Base-by-base conservation (phyloP, 805 yeast genomes). In the Grigorovia transvaalensis region DNA sequence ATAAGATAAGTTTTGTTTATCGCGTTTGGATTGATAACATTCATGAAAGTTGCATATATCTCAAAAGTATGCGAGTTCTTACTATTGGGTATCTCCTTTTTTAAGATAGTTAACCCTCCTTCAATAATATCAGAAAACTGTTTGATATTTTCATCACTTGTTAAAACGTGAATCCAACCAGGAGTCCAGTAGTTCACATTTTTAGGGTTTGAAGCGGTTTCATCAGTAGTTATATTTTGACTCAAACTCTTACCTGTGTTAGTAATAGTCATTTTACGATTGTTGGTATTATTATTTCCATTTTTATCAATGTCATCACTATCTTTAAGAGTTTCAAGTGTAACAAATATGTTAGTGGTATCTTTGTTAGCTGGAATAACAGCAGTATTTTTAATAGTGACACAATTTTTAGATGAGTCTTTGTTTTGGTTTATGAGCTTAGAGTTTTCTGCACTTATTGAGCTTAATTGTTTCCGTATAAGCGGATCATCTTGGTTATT, bases 31-130 rank as follows among this genome's bases (percentile, higher is more conserved):
- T 65, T 64, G 30, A 65, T 52, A 12, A 66, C 59, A 47, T 60
- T 63, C 45, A 64, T 65, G 45, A 66, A 60, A 2, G 70, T 65
- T 2, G 69, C 69, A 53, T 63, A 66, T 27, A 66, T 53, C 54
- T 66, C 70, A 50, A 63, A 66, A 15, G 59, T 27, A 58, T 54
- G 4, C 55, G 38, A 13, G 35, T 45, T 13, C 27, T 45, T 1
- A 45, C 46, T 13, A 51, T 50, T 33, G 8, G 9, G 9, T 2
- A 46, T 48, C 8, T 44, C 44, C 2, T 45, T 43, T n/a, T 54
- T 46, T 30, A 65, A 48, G 11, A 61, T 51, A 15, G 51, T 35
- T 15, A 64, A 27, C 3, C 68, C 70, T 23, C 69, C 67, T 12
- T 52, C 56, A 2, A 64, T 46, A 9, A 65, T 54, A 9, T 49